Base-by-base conservation (phyloP, 257 asterid species). In the Lithospermum erythrorhizon region DNA sequence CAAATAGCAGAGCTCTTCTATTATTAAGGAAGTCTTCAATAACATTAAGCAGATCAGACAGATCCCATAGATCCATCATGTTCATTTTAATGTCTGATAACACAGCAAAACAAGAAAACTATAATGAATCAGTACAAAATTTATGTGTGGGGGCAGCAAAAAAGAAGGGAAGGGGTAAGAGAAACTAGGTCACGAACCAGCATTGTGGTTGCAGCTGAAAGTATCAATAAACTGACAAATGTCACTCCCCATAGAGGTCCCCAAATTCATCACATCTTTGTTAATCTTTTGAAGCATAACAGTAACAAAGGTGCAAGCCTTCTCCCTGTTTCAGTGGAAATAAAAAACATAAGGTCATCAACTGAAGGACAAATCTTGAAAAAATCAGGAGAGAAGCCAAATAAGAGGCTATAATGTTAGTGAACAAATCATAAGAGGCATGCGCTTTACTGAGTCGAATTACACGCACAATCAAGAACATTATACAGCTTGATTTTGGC, bases 11-110 rank as follows among this genome's bases (percentile, higher is more conserved):
- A 25, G 85, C 78, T 63, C 72, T 79, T 65, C 79, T 66, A 59
- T 77, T 82, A 62, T 77, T 65, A 61, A 89, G 79, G 73, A 93
- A 84, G 71, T 86, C 93, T 73, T 86, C 88, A 65, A 80, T 45
- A 57, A 89, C 72, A 23, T 70, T 59, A 66, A 82, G 79, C 61
- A 93, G 74, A 63, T 83, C 95, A 57, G 52, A 45, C 70, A 86
- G 69, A 74, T 78, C 78, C 58, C 77, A 75, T 2, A 79, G 71
- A 67, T 86, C 84, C 78, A 66, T 35, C 72, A 88, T 68, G 70
- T 76, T 74, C n/a, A 70, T 66, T 59, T 59, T 77, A 61, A 58
- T 81, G 76, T 75, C 81, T 35, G 83, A 72, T 47, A 86, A 77
- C 58, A 71, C 97, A 86, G 95, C 86, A 82, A 65, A n/a, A 55